Evolutionary conservation across 208 protist genomes (phyloP), one percentile per base, ranked within the genome.

Genomic region (Acanthamoeba royreba): DNA sequence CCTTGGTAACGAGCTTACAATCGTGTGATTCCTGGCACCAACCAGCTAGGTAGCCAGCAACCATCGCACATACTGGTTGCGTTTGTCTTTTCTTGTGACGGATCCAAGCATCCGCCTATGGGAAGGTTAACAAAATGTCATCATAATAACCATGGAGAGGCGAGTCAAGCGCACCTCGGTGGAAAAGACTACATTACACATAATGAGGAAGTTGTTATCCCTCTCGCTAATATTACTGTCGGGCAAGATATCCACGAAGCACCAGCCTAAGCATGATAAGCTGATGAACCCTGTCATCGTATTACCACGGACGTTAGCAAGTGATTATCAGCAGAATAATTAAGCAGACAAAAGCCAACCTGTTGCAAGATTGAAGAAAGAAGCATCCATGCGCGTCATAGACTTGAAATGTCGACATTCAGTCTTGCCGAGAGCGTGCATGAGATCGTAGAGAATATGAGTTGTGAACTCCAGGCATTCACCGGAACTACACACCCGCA

Each of bases 131-230:
- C 33, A 0, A 28, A 0, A 17, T 35, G 8, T 19, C 15, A 28
- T 7, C 9, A 13, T 19, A 9, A 55, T 19, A 55, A 55, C 9
- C 13, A 19, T n/a, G 19, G 19, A 55, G 19, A 55, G 49, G 49
- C 49, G 49, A 19, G 49, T 55, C 13, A 55, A 19, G 11, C 13
- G 63, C 45, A 43, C 66, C 66, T 77, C 66, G 35, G 45, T 46
- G 25, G 66, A 77, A n/a, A 87, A 87, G 9, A 45, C 46, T 28
- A 58, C 55, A 38, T 87, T n/a, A 25, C 85, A 61, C 38, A 91
- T n/a, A 8, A 91, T 38, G 22, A 91, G 43, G n/a, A 91, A 91
- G 85, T 74, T 91, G 0, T 91, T 40, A 42, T 91, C 85, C 25
- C 85, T 31, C 43, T 91, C 52, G 85, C 43, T 72, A 8, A 91